Evolutionary conservation across 768 basidiomycete genomes (phyloP), one percentile per base, ranked within the genome.

Genomic region (Sporobolomyces roseus): DNA sequence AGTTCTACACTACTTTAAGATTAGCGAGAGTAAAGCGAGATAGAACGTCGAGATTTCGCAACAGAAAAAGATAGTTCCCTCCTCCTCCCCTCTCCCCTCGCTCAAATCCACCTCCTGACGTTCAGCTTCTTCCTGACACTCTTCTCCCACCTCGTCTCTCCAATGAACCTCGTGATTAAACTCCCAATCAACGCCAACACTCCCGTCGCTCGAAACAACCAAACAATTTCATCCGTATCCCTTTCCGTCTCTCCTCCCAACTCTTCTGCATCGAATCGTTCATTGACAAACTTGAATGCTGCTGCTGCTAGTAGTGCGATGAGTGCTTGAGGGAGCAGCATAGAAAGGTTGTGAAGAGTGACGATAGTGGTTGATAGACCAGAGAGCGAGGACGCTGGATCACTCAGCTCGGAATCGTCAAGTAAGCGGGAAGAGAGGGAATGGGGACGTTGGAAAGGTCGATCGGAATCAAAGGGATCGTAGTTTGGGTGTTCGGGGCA

Each of bases 61-160:
- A 41, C 9, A 9, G 38, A 41, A 9, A 41, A 41, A 41, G 17
- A 41, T 41, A 41, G 17, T 9, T 17, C 38, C 9, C 38, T 41
- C 9, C 38, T 9, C 9, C 17, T 41, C 38, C 17, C 38, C n/a
- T 12, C 27, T 25, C 27, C 49, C 9, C n/a, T 29, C 9, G 9
- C 17, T 48, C 32, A 60, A 43, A 60, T 60, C 58, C 58, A 60
- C 23, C 58, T 29, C 45, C 35, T 25, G 43, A 60, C 45, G 23
- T 60, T 60, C n/a, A 60, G 29, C 32, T 30, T 48, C 32, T 60
- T 60, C 45, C 58, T 30, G 4, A 60, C 58, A 27, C 19, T 60
- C 30, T n/a, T 9, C n/a, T 60, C 58, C 58, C 58, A 60, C 45
- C 58, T 60, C 58, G 58, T 60, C 32, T 60, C 58, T 33, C 58